Conservation (phyloP, 2,329 filamentous ascomycete genomes). For the Fusarium tupiense region DNA sequence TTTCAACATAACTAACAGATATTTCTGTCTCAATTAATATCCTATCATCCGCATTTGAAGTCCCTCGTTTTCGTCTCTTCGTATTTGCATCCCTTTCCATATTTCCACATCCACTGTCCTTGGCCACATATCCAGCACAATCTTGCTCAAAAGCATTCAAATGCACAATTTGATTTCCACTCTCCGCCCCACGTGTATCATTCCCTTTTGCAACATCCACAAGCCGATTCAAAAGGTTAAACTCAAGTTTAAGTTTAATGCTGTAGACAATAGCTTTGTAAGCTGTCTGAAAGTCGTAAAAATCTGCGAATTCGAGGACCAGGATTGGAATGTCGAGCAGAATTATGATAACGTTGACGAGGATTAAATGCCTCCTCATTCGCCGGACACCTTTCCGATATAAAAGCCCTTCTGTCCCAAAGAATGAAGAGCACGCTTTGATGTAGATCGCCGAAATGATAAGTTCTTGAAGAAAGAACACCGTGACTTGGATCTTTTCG, state of each 20-base stretch:
- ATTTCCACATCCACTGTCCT: fast-evolving
- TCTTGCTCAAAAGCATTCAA: not conserved
- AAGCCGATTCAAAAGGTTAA: slow-evolving; percentile 47
- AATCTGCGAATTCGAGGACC: slow-evolving; percentile 52
- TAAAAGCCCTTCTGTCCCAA: slow-evolving; percentile 3
- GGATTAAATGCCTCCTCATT: slow-evolving; percentile 50
- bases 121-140: fast-evolving
- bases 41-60: not conserved
- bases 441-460: slow-evolving; percentile 64
- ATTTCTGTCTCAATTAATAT: not conserved
- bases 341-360: slow-evolving; percentile 55
- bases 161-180: not conserved
- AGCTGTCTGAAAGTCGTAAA: slow-evolving; percentile 39
- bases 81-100: fast-evolving
- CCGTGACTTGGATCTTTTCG: slow-evolving; percentile 65
- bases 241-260: slow-evolving; percentile 51
- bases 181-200: not conserved
- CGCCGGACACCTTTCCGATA: not conserved
- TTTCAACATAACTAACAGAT: slow-evolving; percentile 7
- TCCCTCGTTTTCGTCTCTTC: not conserved
- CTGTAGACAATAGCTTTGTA: slow-evolving; percentile 47
- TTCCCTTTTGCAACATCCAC: slow-evolving; percentile 11
- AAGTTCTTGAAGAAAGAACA: slow-evolving; percentile 65
- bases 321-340: slow-evolving; percentile 49
- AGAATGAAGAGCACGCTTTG: slow-evolving; percentile 1